These are phyloP conservation scores for Alternaria brassicicola DNA, from an alignment of 2,329 filamentous ascomycete species.

Conservation along the genomic window DNA sequence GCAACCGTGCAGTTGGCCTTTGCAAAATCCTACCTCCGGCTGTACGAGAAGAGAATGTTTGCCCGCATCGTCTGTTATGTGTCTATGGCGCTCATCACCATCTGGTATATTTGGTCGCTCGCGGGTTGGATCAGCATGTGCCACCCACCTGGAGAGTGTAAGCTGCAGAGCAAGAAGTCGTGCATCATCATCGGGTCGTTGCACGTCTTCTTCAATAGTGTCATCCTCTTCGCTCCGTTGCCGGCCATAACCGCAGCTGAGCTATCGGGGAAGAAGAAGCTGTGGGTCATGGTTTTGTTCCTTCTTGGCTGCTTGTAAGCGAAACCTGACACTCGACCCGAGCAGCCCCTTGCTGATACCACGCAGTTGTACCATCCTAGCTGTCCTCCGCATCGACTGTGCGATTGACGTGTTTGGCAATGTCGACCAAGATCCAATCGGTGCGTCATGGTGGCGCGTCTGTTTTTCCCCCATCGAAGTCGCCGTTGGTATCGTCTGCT, in stretches of 20 bases:
- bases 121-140: conserved; percentile 25
- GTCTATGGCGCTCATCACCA: conserved; percentile 16
- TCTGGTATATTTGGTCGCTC: conserved; percentile 26
- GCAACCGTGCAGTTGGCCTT: conserved; percentile 27
- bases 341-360: conserved; percentile 2
- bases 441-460: conserved; percentile 28
- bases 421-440: conserved; percentile 20
- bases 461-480: conserved; percentile 30
- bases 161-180: conserved; percentile 20
- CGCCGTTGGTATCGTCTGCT: conserved; percentile 27
- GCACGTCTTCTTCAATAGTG: conserved; percentile 26
- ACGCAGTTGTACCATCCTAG: conserved; percentile 22
- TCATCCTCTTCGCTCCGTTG: conserved; percentile 18
- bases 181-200: conserved; percentile 28
- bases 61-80: conserved; percentile 14
- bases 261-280: conserved; percentile 19
- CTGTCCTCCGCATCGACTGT: conserved; percentile 29
- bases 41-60: conserved; percentile 18
- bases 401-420: conserved; percentile 25
- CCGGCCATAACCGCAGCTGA: conserved; percentile 21
- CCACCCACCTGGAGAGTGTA: conserved; percentile 25
- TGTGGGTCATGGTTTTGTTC: conserved; percentile 15
- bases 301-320: conserved; percentile 28
- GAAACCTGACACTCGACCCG: not conserved
- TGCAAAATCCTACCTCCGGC: conserved; percentile 24